Conservation (phyloP, 2,329 filamentous ascomycete genomes). For the Hymenoscyphus fraxineus region DNA sequence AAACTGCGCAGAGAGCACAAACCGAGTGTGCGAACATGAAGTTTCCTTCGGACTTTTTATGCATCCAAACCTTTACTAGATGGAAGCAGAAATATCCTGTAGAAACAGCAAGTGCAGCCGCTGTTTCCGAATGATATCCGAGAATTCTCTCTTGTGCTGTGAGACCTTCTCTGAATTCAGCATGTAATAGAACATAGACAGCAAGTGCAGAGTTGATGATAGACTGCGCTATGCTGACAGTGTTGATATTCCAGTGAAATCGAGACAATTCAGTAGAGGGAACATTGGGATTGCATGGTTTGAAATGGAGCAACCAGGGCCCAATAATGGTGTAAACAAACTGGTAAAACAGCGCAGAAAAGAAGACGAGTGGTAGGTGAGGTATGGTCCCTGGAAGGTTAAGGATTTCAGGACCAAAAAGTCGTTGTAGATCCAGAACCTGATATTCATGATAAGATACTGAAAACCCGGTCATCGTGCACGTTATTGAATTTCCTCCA, state of each 20-base stretch:
- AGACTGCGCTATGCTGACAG: conserved; percentile 13
- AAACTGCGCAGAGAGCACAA: conserved; percentile 9
- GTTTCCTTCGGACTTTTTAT: conserved; percentile 8
- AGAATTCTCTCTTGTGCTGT: conserved; percentile 15
- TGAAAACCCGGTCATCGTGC: not conserved
- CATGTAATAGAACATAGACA: conserved; percentile 10
- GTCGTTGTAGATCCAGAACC: not conserved
- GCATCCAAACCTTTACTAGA: conserved; percentile 1
- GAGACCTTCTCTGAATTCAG: conserved; percentile 10
- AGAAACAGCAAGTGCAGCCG: conserved; percentile 9
- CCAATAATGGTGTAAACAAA: conserved; percentile 6
- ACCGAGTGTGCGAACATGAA: conserved; percentile 11
- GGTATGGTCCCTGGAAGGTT: conserved; percentile 6
- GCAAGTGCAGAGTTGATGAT: conserved; percentile 9
- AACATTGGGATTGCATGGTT: not conserved
- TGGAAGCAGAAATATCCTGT: conserved; percentile 17
- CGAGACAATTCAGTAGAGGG: not conserved
- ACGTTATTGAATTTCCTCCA: not conserved
- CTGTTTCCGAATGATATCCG: conserved; percentile 14
- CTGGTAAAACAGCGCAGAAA: conserved; percentile 11
- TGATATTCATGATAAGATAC: not conserved
- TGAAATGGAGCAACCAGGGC: conserved; percentile 6
- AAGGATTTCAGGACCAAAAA: conserved; percentile 8
- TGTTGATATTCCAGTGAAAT: conserved; percentile 6
- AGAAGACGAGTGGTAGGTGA: conserved; percentile 8